Evolutionary conservation across 2,329 filamentous ascomycete species (phyloP).

Genomic region (Sporothrix mexicana): DNA sequence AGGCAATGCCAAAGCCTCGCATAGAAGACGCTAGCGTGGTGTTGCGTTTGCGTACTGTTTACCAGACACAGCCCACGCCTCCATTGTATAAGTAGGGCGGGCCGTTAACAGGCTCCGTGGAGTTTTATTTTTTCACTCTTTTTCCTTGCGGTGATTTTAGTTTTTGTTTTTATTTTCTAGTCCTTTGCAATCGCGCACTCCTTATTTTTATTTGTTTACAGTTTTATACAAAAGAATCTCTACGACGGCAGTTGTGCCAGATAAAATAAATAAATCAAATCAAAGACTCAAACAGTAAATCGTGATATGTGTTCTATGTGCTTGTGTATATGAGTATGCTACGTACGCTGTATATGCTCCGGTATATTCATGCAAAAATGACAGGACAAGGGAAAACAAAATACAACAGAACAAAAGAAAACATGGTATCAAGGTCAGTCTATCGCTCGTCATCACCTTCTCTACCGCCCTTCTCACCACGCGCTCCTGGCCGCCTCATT

Average conservation of each 20-base stretch:
- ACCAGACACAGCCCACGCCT: too few species aligned
- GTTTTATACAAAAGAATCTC: too few species aligned
- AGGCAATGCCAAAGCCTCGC: not conserved
- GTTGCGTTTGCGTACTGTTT: too few species aligned
- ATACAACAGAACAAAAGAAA: not conserved
- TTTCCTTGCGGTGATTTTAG: too few species aligned
- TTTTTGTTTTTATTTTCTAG: too few species aligned
- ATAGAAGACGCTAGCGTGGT: too few species aligned
- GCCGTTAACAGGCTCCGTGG: too few species aligned
- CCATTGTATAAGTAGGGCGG: too few species aligned
- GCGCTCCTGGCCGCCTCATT: not conserved
- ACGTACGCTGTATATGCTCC: not conserved
- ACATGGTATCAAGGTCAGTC: conserved; percentile 5
- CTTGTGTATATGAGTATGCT: not conserved
- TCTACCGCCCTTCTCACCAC: not conserved
- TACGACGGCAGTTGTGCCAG: not conserved
- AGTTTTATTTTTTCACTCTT: too few species aligned
- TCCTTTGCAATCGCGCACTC: too few species aligned
- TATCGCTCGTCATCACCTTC: not conserved
- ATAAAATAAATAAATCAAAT: not conserved
- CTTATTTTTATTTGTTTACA: too few species aligned
- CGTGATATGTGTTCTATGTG: not conserved
- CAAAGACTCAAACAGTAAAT: not conserved
- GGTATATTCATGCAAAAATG: not conserved
- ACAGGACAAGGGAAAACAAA: not conserved